Percentiles rank a stretch among this genome's conserved stretches.
Evolutionary conservation across 2,329 filamentous ascomycete genomes (phyloP).

Genomic region (Septoria linicola): DNA sequence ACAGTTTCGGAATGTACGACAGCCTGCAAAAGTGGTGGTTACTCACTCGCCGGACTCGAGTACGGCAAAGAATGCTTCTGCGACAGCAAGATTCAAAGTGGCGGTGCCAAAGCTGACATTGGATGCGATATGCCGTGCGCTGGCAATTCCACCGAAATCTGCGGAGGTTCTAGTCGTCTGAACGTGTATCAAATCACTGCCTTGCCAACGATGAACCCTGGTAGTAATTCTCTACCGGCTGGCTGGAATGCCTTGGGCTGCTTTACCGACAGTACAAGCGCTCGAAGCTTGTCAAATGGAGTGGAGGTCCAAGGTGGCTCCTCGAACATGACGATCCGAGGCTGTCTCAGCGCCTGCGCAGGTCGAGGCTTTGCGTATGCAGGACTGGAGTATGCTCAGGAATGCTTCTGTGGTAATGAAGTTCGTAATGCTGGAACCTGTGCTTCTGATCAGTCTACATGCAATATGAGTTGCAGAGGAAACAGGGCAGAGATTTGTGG

Average conservation of each 20-base stretch:
- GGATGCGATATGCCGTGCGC: constrained; percentile 32
- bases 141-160: constrained; percentile 32
- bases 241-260: constrained; percentile 30
- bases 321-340: constrained; percentile 39
- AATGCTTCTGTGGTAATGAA: constrained; percentile 20
- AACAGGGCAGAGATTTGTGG: constrained; percentile 33
- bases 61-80: constrained; percentile 35
- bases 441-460: constrained; percentile 19
- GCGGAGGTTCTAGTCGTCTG: constrained; percentile 31
- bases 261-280: constrained; percentile 20
- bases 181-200: constrained; percentile 28
- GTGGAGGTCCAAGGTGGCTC: constrained; percentile 25
- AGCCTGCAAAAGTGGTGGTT: constrained; percentile 30
- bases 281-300: constrained; percentile 1
- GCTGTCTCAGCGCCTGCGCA: constrained; percentile 31
- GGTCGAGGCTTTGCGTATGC: constrained; percentile 27
- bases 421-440: constrained; percentile 6
- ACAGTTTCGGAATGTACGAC: constrained; percentile 25
- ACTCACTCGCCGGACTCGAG: constrained; percentile 35
- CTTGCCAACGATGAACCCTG: neutral
- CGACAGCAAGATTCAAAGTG: constrained; percentile 24
- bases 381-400: constrained; percentile 38
- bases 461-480: constrained; percentile 33
- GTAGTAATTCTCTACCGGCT: constrained; percentile 20
- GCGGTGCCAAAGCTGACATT: constrained; percentile 21